Conservation (phyloP, 169 alveolate species). For the Toxoplasma gondii region DNA sequence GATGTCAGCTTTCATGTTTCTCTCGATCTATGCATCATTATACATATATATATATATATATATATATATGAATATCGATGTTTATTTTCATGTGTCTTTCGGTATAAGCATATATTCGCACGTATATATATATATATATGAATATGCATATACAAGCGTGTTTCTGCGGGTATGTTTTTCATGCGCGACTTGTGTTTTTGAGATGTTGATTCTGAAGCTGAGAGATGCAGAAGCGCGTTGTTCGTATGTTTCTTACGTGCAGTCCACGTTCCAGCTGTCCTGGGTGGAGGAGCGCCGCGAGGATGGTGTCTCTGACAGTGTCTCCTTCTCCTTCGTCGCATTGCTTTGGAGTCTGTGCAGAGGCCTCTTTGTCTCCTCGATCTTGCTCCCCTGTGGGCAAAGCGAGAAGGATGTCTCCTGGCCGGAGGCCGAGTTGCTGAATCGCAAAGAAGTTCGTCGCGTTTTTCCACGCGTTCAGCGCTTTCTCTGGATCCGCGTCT, state of each 20-base stretch:
- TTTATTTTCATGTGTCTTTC: too few species aligned
- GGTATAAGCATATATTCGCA: neutral
- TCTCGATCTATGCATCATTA: too few species aligned
- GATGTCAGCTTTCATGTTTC: too few species aligned
- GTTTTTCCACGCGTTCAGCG: neutral
- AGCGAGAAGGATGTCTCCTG: neutral
- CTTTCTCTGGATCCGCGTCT: neutral
- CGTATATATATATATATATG: neutral
- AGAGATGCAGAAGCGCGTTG: neutral
- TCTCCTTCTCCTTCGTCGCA: neutral
- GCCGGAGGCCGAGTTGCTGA: conserved; percentile 20
- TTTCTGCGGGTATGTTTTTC: neutral
- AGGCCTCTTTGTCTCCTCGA: neutral
- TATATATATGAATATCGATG: too few species aligned
- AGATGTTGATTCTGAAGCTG: neutral
- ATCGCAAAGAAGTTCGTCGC: neutral
- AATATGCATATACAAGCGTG: neutral
- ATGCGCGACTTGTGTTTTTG: neutral
- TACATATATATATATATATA: too few species aligned
- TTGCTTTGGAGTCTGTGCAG: neutral
- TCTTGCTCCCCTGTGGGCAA: neutral
- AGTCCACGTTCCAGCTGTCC: conserved; percentile 6
- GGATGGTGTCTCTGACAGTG: neutral
- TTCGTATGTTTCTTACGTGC: neutral
- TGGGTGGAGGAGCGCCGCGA: neutral